Conservation (phyloP, 108 stramenopile species). For the Nitzschia sp. region DNA sequence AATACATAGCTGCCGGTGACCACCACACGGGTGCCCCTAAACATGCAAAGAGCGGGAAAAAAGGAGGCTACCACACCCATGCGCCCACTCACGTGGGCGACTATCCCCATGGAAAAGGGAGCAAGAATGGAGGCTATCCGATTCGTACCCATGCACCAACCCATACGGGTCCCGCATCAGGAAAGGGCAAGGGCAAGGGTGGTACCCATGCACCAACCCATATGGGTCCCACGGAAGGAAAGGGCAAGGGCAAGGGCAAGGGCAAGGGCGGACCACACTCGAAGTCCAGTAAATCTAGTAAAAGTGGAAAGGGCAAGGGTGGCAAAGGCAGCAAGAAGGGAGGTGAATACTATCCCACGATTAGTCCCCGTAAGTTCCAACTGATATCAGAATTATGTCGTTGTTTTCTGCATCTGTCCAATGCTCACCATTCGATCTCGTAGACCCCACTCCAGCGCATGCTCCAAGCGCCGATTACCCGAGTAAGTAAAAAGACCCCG, state of each 20-base stretch:
- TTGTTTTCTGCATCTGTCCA: too few species aligned
- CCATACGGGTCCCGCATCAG: background rate
- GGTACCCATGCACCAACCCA: background rate
- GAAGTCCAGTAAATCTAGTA: background rate
- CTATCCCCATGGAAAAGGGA: background rate
- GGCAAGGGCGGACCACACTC: background rate
- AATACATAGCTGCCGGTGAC: background rate
- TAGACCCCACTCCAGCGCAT: background rate
- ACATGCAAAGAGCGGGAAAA: background rate
- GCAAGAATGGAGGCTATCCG: background rate
- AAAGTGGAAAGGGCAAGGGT: background rate
- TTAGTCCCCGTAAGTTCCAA: background rate
- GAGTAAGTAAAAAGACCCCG: slow-evolving; percentile 14
- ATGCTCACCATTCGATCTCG: too few species aligned
- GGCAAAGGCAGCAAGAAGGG: background rate
- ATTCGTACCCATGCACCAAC: background rate
- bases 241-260: background rate
- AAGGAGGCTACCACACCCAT: background rate
- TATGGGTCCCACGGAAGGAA: background rate
- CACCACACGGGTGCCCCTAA: background rate
- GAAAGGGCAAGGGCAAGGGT: background rate
- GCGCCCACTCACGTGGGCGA: background rate
- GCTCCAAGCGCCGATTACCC: slow-evolving; percentile 2
- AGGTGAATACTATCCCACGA: background rate
- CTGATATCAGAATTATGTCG: too few species aligned